Base-by-base conservation (phyloP, 2,329 filamentous ascomycete species). In the Colletotrichum sp. region DNA sequence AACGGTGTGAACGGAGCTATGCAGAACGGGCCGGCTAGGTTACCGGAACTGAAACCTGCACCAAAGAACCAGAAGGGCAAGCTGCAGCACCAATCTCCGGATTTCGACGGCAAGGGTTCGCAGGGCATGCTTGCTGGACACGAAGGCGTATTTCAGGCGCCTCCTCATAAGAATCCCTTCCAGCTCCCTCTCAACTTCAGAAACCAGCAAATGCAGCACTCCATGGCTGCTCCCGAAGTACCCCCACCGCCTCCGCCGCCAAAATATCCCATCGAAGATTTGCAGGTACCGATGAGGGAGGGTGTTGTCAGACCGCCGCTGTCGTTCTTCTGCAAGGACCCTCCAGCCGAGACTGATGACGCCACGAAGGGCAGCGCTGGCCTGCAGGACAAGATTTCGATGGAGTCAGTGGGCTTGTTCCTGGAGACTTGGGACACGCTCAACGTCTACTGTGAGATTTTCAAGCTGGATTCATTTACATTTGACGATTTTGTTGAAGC, bases 371-470 rank as follows among this genome's bases (percentile, higher is more conserved):
- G 77, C 55, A 85, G 84, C 71, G 83, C 86, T n/a, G 83, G 87
- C 18, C 85, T 87, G 79, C 87, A 88, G 69, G 88, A 90, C 59
- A 91, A 93, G 52, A 92, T 99, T 70, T 87, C 93, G 24, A 97
- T 96, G 92, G 92, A 94, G 80, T 96, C 95, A 5, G 92, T 98
- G n/a, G 96, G 96, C 0, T 90, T 92, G 4, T 87, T 99, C 18
- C 86, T 99, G 28, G 96, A 98, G 85, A 95, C 95, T 0, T 99
- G 97, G 97, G 96, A 98, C 80, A 98, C 96, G 0, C 89, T 99
- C 39, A 99, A 98, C 81, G 96, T 99, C n/a, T 98, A 98, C 82
- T 98, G 96, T 82, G 95, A 98, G 81, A 94, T 98, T 21, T 98
- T 98, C 82, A 92, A 95, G 81, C 89, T 99, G 30, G 97, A 99